Evolutionary conservation across 192 early-diverging fungal genomes (phyloP), one percentile per base, ranked within the genome.

Genomic region (Diversispora epigaea): DNA sequence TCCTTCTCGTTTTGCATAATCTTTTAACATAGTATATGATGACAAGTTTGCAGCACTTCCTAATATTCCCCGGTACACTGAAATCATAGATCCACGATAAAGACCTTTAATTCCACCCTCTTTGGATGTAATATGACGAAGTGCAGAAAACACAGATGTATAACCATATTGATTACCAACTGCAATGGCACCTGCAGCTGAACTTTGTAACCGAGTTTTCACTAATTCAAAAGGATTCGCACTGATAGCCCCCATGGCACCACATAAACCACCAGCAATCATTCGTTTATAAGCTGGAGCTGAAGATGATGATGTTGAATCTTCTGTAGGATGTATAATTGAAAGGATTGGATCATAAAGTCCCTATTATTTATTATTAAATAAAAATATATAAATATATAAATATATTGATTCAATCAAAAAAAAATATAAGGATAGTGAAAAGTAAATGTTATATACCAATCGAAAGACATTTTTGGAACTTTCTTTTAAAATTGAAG

Each of bases 161-260:
- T 92, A 87, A 12, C 80, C 77, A 64, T 89, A 84, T 69, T 92
- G 91, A 76, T 90, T 89, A 3, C 91, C 91, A 22, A 92, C 91
- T 6, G 91, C 89, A 9, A 87, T 79, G 39, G 78, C 80, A 17
- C 81, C 79, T 4, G 84, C 65, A 1, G 85, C 80, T 43, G 86
- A 74, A 0, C 85, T 87, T 73, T 92, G 91, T 68, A 92, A 78
- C 55, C 91, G 77, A 17, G 91, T 92, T 77, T 92, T 92, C 69
- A 92, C 82, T 7, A 92, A 80, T 77, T 92, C 91, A 73, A 92
- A 92, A 1, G 91, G 91, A 78, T 92, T 92, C 47, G 90, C 91
- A 10, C 85, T 80, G 62, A 91, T 79, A 41, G 91, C 91, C 12
- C 91, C 91, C 87, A 92, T 89, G 32, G 89, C 89, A 46, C 91